Evolutionary conservation across 345 rosid genomes (phyloP), one percentile per base, ranked within the genome.

Genomic region (Sonneratia alba): DNA sequence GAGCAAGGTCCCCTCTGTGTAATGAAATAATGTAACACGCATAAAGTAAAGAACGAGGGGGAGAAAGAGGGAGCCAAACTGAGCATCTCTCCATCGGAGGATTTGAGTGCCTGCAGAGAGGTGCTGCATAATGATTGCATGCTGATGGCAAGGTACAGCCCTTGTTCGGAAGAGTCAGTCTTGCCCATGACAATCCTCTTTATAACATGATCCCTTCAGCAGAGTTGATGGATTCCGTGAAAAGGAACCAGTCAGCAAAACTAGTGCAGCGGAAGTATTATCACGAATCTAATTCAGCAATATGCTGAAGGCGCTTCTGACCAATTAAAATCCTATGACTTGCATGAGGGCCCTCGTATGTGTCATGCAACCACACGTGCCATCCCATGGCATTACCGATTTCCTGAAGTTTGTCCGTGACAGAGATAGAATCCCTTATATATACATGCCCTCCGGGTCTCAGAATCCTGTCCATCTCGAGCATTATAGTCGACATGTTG

Each of bases 271-370:
- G 8, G 18, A 12, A 27, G 66, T 11, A 8, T 13, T 62, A 11
- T 1, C 37, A 11, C 13, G 32, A 32, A 27, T 62, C 11, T 32
- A 34, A 13, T 32, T 62, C 66, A 0, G 38, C 18, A 34, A 0
- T 22, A 3, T 62, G 66, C 38, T 7, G 75, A 22, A 90, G 84
- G 55, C 66, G 86, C 81, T 95, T 95, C 38, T 95, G 96, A 57
- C 91, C 87, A 18, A 85, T 79, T 81, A 95, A 79, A 75, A 92
- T 80, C 82, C 91, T 86, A 74, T 89, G 89, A 82, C 97, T 92
- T 64, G 99, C 94, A 81, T 90, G 92, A 77, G 97, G 97, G 53
- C 99, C 99, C 84, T 95, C 99, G 22, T 93, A 78, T 43, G 99
- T 95, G 67, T 92, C 90, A 1, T 85, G 92, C 78, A 92, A 36